Evolutionary conservation across 2,329 filamentous ascomycete species (phyloP).

Genomic region (Pezicula radicicola): DNA sequence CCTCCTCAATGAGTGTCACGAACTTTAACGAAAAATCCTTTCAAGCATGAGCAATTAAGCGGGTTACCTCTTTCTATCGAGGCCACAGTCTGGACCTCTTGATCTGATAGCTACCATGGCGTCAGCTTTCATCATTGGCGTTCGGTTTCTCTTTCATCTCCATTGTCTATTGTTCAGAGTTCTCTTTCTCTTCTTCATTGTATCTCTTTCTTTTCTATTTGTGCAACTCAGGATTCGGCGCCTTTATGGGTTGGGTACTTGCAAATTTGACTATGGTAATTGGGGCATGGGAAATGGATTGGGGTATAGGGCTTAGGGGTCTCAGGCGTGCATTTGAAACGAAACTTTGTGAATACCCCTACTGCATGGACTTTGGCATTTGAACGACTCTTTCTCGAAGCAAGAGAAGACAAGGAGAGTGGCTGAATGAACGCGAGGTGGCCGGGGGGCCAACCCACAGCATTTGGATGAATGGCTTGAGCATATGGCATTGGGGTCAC

Average conservation of each 20-base stretch:
- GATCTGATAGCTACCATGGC: background rate
- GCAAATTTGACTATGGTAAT: background rate
- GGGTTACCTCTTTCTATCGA: background rate
- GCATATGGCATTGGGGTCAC: too few species aligned
- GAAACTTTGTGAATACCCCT: too few species aligned
- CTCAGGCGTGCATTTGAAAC: background rate
- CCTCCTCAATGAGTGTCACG: constrained; percentile 21
- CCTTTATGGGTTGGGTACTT: background rate
- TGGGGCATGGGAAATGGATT: background rate
- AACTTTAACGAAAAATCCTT: too few species aligned
- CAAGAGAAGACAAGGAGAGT: too few species aligned
- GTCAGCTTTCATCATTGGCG: background rate
- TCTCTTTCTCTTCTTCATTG: background rate
- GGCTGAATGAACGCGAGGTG: too few species aligned
- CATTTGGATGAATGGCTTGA: too few species aligned
- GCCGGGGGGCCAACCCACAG: too few species aligned
- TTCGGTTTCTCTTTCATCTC: background rate
- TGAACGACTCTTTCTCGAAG: too few species aligned
- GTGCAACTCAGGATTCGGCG: background rate
- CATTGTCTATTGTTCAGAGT: constrained; percentile 2
- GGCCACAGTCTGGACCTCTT: too few species aligned
- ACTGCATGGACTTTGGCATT: too few species aligned
- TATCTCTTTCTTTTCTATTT: background rate
- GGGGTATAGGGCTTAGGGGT: background rate
- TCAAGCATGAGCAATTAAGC: background rate